These are phyloP conservation scores for Cajanus cajan DNA, from an alignment of 306 rosid genomes.

Conservation along the genomic window DNA sequence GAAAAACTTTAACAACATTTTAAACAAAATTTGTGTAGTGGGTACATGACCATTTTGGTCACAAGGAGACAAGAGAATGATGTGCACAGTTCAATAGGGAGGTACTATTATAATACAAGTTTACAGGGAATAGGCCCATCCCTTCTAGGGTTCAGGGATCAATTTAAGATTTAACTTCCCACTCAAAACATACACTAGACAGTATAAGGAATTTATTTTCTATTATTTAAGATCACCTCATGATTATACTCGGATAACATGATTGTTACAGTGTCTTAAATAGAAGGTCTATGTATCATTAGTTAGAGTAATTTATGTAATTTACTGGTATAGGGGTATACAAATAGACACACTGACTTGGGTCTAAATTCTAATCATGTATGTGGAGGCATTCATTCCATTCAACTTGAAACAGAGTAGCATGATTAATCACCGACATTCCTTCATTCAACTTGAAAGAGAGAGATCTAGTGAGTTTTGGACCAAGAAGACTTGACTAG, in stretches of 20 bases:
- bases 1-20: neutral
- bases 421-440: neutral
- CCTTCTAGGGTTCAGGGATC: neutral
- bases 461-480: neutral
- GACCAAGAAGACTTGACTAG: too few relatives aligned
- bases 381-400: too few relatives aligned
- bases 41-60: conserved; percentile 22
- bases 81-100: neutral
- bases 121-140: neutral
- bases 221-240: neutral
- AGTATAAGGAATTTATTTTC: neutral
- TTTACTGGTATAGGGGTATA: neutral
- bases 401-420: too few relatives aligned
- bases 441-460: neutral
- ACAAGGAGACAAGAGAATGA: conserved; percentile 15
- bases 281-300: neutral
- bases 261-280: neutral
- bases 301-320: too few relatives aligned
- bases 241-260: neutral
- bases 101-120: conserved; percentile 2
- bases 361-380: neutral
- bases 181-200: too few relatives aligned
- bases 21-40: conserved; percentile 20
- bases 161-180: neutral
- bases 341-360: neutral